Conservation (phyloP, 73 alveolate genomes). For the Tetrahymena malaccensis region DNA sequence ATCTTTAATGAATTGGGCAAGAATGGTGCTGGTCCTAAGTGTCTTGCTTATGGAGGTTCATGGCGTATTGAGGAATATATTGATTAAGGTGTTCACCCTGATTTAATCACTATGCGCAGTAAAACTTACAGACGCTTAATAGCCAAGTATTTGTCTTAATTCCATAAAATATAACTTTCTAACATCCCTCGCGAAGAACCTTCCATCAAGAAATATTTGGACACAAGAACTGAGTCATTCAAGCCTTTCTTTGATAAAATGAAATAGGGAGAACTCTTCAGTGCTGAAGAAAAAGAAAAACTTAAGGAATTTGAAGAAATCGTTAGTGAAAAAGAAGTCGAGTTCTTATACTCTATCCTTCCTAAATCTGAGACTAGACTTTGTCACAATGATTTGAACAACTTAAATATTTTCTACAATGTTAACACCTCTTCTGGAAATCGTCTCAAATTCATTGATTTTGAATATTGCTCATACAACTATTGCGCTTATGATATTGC, state of each 20-base stretch:
- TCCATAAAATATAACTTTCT: neutral
- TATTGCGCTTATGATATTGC: slow-evolving; percentile 41
- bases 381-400: neutral
- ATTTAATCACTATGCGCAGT: neutral
- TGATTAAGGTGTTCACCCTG: neutral
- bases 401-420: neutral
- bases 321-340: neutral
- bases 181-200: neutral
- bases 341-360: neutral
- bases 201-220: neutral
- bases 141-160: neutral
- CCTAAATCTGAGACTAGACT: neutral
- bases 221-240: neutral
- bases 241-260: neutral
- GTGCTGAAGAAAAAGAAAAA: neutral
- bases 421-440: neutral
- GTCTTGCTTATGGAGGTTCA: neutral
- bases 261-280: neutral
- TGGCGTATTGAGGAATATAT: neutral
- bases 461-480: slow-evolving; percentile 28
- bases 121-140: neutral
- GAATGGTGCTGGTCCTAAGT: neutral
- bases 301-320: neutral
- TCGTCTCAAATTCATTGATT: slow-evolving; percentile 15
- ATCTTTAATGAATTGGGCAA: neutral